Evolutionary conservation across 108 stramenopile genomes (phyloP), one percentile per base, ranked within the genome.

Genomic region (Fistulifera pelliculosa): DNA sequence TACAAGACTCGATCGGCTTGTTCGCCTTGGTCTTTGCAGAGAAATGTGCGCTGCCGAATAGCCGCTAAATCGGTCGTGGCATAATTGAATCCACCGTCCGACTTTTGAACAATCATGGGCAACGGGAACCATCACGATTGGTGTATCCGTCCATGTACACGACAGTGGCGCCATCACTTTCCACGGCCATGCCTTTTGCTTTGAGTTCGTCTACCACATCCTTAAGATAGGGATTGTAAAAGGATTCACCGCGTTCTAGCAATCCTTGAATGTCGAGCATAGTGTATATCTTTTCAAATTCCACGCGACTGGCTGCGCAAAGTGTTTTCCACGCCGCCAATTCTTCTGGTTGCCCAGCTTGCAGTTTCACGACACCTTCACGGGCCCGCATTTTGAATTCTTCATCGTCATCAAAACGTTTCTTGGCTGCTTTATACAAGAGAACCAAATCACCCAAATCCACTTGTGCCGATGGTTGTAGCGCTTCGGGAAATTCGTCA

Each of bases 41-140:
- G 61, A 25, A 58, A 41, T 27, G 90, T 77, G 28, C 99, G 79
- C 45, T 99, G 94, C 23, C 80, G 71, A 62, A 98, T 79, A 8
- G 99, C 99, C 47, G 99, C 94, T 35, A 98, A 68, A 63, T 99
- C 99, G 42, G 99, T 99, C 1, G 95, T 89, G 25, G 97, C 97
- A 61, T 99, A 99, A 54, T 96, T 95, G 65, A 85, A 99, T 22
- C 96, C 99, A 19, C 97, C 97, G 67, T 98, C 99, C 10, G 87
- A 80, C 68, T 99, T 99, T 47, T 85, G 75, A 26, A 99, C 69
- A 35, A 99, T 62, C 70, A 98, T 81, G 7, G 97, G 96, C 43
- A 95, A 61, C 12, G 82, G 78, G 75, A 68, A 12, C 85, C 91
- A 63, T 93, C 87, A 24, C 83, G 70, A 52, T 85, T 87, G 25